A percentile compares a stretch with the other conserved stretches of the same genome.
phyloP scores from a whole-genome alignment of 2,329 filamentous ascomycete species.

The Penicillium expansum region DNA sequence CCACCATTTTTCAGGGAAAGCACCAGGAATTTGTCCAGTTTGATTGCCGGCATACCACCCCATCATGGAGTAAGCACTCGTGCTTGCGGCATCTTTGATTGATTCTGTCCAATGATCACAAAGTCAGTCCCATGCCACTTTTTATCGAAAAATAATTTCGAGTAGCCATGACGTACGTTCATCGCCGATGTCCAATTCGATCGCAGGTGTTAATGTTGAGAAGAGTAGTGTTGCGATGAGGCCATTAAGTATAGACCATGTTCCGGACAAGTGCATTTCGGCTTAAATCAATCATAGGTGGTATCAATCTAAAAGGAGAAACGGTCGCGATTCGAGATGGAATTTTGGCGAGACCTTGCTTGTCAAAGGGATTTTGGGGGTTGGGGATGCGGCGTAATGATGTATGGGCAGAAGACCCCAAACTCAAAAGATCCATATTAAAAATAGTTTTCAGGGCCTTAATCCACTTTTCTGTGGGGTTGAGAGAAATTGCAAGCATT shows the following conservation, averaged over 20 bases:
- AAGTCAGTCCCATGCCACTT: background rate
- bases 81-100: constrained; percentile 44
- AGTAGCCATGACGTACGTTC: constrained; percentile 14
- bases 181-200: constrained; percentile 25
- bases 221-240: constrained; percentile 6
- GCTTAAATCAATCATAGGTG: constrained; percentile 4
- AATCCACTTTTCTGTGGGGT: constrained; percentile 7
- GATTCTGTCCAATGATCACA: constrained; percentile 31
- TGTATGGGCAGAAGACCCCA: background rate
- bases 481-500: constrained; percentile 8
- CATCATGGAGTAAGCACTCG: constrained; percentile 51
- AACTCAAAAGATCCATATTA: constrained; percentile 1
- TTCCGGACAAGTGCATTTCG: constrained; percentile 9
- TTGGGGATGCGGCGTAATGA: constrained; percentile 5
- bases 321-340: background rate
- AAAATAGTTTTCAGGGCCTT: constrained; percentile 11
- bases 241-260: constrained; percentile 8
- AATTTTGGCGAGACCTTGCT: background rate
- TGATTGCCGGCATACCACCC: constrained; percentile 53
- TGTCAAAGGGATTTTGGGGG: constrained; percentile 1
- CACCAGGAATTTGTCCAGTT: constrained; percentile 49
- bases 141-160: background rate
- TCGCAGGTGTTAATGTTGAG: constrained; percentile 11
- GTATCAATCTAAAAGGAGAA: background rate
- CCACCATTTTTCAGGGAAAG: constrained; percentile 73